Base-by-base conservation (phyloP, 164 flowering plant species). In the Annona cherimola region DNA sequence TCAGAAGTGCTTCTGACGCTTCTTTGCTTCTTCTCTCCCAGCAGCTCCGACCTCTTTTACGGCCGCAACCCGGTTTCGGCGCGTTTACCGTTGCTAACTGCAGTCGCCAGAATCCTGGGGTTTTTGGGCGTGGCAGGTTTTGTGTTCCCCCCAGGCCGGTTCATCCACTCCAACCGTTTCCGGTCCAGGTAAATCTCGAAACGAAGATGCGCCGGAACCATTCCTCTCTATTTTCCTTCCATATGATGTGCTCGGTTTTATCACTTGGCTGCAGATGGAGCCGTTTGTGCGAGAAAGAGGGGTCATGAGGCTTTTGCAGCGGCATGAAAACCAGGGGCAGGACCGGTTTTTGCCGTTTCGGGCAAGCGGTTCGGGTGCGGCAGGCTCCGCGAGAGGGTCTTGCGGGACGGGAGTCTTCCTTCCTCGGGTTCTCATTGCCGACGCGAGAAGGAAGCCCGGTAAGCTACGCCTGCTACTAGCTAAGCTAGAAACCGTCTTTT, bases 321-420 rank as follows among this genome's bases (percentile, higher is more conserved):
- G 62, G 46, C 82, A 61, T 45, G 79, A 64, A 75, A 74, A 71
- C 78, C 81, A 69, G 55, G 39, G 40, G 46, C 77, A 63, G 43
- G 77, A 69, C 80, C 69, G 77, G 50, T 57, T 68, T 72, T 70
- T 60, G 59, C 79, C 80, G 1, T 60, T 63, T 71, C 76, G 67
- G 60, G 76, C 66, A 18, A 71, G 44, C 16, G 68, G 78, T 54
- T 1, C 26, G 9, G 69, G 68, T 18, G 41, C 4, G 4, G 69
- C 75, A 57, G 80, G 78, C 73, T 74, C 67, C 61, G 66, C 39
- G 61, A 68, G 70, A 20, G 76, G 72, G 16, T 76, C 74, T 41
- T 78, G 76, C 59, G 87, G 87, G 1, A 84, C 87, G 0, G 85
- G 87, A 4, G 85, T 84, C 39, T 84, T 84, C 68, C 76, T 82